A percentile compares a stretch with the other conserved stretches of the same genome.
phyloP scores from a whole-genome alignment of 177 flowering plant genomes.

The Telopea speciosissima region DNA sequence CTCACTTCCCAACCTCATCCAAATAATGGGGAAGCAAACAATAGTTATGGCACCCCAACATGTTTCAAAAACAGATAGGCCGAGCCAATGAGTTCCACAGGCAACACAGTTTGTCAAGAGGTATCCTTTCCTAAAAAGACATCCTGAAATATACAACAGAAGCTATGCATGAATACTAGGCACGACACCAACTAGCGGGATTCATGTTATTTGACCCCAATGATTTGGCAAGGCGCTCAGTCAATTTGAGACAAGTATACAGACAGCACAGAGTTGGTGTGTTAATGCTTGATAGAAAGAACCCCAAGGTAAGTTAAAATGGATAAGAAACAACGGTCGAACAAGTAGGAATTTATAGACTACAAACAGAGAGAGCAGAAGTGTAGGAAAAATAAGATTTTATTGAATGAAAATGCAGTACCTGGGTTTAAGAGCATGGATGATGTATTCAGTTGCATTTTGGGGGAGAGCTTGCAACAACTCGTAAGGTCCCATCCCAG shows the following conservation, averaged over 20 bases:
- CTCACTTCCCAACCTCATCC: no score
- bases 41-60: no score
- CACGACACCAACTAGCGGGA: not conserved
- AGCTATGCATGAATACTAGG: no score
- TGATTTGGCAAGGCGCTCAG: no score
- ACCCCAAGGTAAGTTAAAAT: not conserved
- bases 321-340: not conserved
- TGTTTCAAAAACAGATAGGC: no score
- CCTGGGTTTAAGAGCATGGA: slow-evolving; percentile 74
- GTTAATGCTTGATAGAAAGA: not conserved
- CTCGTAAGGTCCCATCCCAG: slow-evolving; percentile 43
- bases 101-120: no score
- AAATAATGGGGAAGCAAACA: no score
- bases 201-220: no score
- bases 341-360: not conserved
- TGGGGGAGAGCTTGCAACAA: slow-evolving; percentile 36
- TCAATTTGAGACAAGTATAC: not conserved
- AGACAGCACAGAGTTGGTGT: not conserved
- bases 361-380: no score
- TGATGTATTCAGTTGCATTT: slow-evolving; percentile 64
- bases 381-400: not conserved
- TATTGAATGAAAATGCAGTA: slow-evolving; percentile 4
- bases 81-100: no score
- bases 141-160: no score
- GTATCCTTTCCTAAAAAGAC: no score